Evolutionary conservation across 768 basidiomycete genomes (phyloP).

Genomic region (Russula sp.): DNA sequence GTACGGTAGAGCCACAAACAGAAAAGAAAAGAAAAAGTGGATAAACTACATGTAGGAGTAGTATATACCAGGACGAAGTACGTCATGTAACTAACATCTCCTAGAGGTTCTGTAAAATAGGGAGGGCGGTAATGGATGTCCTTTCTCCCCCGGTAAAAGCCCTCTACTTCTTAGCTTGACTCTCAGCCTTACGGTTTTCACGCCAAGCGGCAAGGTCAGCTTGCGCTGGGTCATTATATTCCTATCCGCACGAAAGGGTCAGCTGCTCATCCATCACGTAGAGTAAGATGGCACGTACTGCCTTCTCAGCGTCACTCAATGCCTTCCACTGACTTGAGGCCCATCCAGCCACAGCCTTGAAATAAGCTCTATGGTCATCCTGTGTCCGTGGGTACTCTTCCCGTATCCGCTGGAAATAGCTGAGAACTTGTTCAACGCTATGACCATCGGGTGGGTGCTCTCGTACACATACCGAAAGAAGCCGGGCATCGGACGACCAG

Average conservation of each 20-base stretch:
- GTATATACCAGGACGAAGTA: background rate
- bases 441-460: background rate
- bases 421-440: background rate
- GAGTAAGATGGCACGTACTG: constrained; percentile 20
- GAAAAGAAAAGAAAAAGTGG: too few species aligned
- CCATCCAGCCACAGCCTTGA: background rate
- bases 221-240: constrained; percentile 3
- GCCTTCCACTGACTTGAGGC: constrained; percentile 4
- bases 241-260: background rate
- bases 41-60: background rate
- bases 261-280: background rate
- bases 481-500: background rate
- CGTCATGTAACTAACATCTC: background rate
- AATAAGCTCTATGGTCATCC: background rate
- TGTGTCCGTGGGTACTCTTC: background rate
- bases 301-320: constrained; percentile 17
- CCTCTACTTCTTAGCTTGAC: background rate
- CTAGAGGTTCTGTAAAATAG: background rate
- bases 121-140: background rate
- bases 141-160: background rate
- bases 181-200: background rate
- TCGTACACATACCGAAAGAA: constrained; percentile 6
- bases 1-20: background rate
- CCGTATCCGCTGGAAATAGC: background rate
- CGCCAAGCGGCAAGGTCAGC: constrained; percentile 7